Evolutionary conservation across 805 yeast species (phyloP), one percentile per base, ranked within the genome.

Genomic region (Ogataea pini): DNA sequence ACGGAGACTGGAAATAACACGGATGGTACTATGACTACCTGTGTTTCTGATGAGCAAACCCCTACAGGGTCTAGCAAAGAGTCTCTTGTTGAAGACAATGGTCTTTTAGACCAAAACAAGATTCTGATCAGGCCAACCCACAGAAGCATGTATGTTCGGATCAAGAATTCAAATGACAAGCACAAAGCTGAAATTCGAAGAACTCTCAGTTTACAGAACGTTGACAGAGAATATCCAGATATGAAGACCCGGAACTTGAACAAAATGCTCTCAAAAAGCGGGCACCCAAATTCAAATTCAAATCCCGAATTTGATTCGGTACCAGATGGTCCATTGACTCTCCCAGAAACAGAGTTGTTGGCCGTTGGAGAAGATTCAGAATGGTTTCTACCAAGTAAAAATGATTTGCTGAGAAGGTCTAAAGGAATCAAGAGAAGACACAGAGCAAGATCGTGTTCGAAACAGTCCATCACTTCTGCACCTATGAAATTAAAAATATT

Each of bases 81-180:
- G 25, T 47, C 51, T 6, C 27, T 51, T 20, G 40, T 51, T 19
- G 51, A 37, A 12, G 54, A 51, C 27, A 13, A 17, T 3, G 54
- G 44, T 12, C 44, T 51, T 19, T 18, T 51, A 14, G 13, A 28
- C 8, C 54, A 42, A 13, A 51, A 51, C 19, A 19, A 28, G 36
- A 44, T 47, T 8, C 19, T 51, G 12, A 38, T 51, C 17, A 45
- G 40, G 22, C 31, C 33, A n/a, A 22, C 47, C 4, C 27, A 29
- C 13, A n/a, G 27, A 24, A 13, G 45, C 44, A 7, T 43, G 36
- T 8, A 18, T 20, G 28, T 44, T 47, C 19, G 44, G 24, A 14
- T 49, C 37, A 31, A 41, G 40, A 13, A 34, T 42, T 16, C n/a
- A 40, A 19, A 32, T 34, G 20, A 42, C 3, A 14, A 10, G 18